Conservation (phyloP, 2,329 filamentous ascomycete genomes). For the Sarocladium kiliense region DNA sequence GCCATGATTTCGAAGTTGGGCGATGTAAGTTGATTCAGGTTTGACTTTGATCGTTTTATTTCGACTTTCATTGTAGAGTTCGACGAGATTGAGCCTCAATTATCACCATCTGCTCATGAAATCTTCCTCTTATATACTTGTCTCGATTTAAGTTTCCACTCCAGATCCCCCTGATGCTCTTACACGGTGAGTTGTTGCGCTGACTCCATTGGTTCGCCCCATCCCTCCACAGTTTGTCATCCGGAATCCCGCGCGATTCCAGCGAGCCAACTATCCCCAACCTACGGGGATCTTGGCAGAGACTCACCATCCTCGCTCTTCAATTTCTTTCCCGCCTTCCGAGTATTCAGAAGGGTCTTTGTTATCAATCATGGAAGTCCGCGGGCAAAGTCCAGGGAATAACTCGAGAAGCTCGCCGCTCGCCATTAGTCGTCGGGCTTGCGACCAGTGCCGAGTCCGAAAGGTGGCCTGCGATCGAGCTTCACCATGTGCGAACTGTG, state of each 20-base stretch:
- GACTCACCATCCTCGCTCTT: background rate
- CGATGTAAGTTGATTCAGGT: constrained; percentile 13
- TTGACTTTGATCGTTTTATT: too few species aligned
- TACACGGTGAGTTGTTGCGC: background rate
- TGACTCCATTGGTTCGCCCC: background rate
- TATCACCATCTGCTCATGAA: too few species aligned
- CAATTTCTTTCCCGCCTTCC: background rate
- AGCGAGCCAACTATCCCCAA: too few species aligned
- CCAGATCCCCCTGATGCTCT: too few species aligned
- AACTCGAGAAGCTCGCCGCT: too few species aligned
- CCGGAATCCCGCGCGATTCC: constrained; percentile 8
- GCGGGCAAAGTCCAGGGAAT: background rate
- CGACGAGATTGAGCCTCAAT: too few species aligned
- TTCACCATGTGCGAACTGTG: constrained; percentile 24
- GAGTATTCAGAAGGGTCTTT: background rate
- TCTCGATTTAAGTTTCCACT: too few species aligned
- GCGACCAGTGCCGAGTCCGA: constrained; percentile 8
- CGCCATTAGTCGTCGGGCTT: background rate
- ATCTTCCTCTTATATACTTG: too few species aligned
- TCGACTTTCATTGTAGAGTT: too few species aligned
- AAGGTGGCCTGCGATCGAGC: constrained; percentile 11
- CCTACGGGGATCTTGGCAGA: background rate
- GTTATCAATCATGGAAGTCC: background rate
- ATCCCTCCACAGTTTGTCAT: background rate
- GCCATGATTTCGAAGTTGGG: too few species aligned